Evolutionary conservation across 129 eudicot genomes (phyloP), one percentile per base, ranked within the genome.

Genomic region (Arctium lappa): DNA sequence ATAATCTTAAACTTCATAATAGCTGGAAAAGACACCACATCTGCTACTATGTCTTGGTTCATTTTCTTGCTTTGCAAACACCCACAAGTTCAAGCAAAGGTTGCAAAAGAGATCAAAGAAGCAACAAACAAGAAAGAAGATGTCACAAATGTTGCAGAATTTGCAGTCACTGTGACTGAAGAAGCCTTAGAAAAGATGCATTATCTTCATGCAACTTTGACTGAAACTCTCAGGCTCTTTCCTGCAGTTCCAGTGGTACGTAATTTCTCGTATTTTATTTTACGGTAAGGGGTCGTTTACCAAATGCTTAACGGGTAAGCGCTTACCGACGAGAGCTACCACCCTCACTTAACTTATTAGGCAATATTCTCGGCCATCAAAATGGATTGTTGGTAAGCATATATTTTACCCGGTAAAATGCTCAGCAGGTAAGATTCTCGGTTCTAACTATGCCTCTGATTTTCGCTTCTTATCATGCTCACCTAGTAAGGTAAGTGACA

Each of bases 11-110:
- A 86, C 86, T 93, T 87, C 72, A 72, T 93, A 76, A 88, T 91
- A 30, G 93, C 97, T 79, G 97, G 95, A 18, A 93, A 93, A 76
- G 95, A 93, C 86, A 89, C 95, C 2, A 89, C 94, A 34, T 89
- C 97, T 6, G 77, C 90, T 38, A 81, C 95, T 8, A 85, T 93
- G 63, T 82, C 93, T 36, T 93, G 97, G 95, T 91, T 93, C 83
- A 60, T 87, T 68, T 93, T 87, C 80, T 40, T 88, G 92, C 87
- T 91, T 75, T 91, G 95, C 88, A 91, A 93, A 75, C 87, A 93
- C 76, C 95, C 93, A 6, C n/a, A 69, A 12, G 72, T 89, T 32
- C 93, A 91, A 73, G 91, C 89, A 37, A 90, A 92, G 46, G 90
- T 87, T 36, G 91, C 94, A 56, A 74, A 80, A 76, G 97, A 92